Conservation (phyloP, 2,329 filamentous ascomycete species). For the Penicillium aurantiogriseum region DNA sequence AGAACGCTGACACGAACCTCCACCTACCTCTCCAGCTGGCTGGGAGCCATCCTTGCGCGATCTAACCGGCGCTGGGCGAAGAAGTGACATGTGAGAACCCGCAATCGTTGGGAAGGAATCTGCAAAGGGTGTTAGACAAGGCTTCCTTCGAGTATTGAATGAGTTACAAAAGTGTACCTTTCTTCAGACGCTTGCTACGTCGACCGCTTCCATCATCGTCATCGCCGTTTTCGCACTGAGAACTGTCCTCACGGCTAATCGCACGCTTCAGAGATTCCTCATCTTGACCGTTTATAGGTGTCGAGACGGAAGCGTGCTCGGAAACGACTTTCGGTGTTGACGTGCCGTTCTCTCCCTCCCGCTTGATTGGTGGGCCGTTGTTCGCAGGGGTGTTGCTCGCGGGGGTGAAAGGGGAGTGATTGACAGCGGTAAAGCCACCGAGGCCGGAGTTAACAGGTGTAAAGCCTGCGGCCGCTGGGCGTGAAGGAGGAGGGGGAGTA, state of each 20-base stretch:
- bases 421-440: conserved; percentile 60
- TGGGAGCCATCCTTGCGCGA: conserved; percentile 55
- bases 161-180: conserved; percentile 55
- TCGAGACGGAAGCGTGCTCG: conserved; percentile 61
- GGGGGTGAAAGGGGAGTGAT: conserved; percentile 48
- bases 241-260: conserved; percentile 58
- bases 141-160: not conserved
- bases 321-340: conserved; percentile 64
- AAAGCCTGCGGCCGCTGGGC: conserved; percentile 53
- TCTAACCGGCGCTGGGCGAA: conserved; percentile 71
- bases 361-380: conserved; percentile 45
- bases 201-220: conserved; percentile 65
- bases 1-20: conserved; percentile 6
- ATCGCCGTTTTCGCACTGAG: conserved; percentile 51
- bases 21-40: conserved; percentile 57
- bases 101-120: conserved; percentile 71
- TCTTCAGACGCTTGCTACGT: conserved; percentile 89
- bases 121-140: conserved; percentile 17
- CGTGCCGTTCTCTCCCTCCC: conserved; percentile 55
- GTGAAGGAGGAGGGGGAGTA: conserved; percentile 35
- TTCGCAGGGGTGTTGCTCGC: conserved; percentile 43
- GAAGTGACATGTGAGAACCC: conserved; percentile 94
- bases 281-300: conserved; percentile 53
- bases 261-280: conserved; percentile 72
- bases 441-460: conserved; percentile 67